Evolutionary conservation across 2,329 filamentous ascomycete genomes (phyloP).

Genomic region (Cryphonectria carpinicola): DNA sequence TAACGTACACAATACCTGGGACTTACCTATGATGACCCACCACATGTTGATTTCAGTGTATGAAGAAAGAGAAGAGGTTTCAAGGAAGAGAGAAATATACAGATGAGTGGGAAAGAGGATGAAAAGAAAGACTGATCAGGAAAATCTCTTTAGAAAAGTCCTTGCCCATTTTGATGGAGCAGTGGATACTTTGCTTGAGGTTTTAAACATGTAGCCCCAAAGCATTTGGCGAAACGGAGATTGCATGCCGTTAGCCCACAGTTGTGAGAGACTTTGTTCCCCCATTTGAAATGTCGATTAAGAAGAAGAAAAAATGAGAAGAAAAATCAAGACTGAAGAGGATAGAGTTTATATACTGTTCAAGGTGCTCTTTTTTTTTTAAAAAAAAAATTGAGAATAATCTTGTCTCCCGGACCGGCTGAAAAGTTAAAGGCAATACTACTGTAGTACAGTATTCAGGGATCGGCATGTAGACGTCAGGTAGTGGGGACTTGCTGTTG

Average conservation of each 20-base stretch:
- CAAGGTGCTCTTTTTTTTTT: not conserved
- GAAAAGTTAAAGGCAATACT: not conserved
- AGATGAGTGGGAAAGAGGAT: not conserved
- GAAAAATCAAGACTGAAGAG: not conserved
- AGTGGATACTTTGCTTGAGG: conserved; percentile 24
- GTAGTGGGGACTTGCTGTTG: conserved; percentile 17
- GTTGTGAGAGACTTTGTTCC: not conserved
- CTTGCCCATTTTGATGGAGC: conserved; percentile 28
- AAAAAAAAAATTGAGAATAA: not conserved
- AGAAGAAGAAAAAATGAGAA: too few relatives aligned
- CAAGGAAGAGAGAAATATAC: not conserved
- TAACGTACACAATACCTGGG: not conserved
- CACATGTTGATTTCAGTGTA: not conserved
- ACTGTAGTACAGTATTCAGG: not conserved
- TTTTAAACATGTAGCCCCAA: conserved; percentile 16
- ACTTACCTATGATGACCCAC: not conserved
- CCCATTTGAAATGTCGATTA: not conserved
- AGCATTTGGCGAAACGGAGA: conserved; percentile 2
- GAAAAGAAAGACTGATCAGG: conserved; percentile 10
- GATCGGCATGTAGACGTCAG: not conserved
- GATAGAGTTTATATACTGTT: not conserved
- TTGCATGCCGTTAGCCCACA: not conserved
- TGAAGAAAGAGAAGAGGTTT: not conserved
- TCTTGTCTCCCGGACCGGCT: not conserved
- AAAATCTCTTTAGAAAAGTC: conserved; percentile 24